Conservation (phyloP, 106 monocot species). For the Phalaenopsis aphrodite region DNA sequence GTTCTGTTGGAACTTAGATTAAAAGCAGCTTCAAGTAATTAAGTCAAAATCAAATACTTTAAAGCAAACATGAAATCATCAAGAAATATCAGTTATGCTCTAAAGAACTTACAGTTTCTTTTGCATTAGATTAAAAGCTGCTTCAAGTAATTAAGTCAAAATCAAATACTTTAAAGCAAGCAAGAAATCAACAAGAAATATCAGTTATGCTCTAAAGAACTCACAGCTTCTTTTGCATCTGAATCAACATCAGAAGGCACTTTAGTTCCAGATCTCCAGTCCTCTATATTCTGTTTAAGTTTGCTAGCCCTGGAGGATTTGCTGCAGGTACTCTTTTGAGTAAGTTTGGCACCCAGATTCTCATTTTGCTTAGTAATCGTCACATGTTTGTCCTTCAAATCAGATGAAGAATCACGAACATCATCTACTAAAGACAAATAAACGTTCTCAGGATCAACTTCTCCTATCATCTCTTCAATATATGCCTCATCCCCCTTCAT, state of each 20-base stretch:
- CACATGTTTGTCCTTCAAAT: not conserved
- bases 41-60: not conserved
- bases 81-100: not conserved
- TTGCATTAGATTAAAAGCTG: not conserved
- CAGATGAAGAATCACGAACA: constrained; percentile 1
- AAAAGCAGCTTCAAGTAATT: not conserved
- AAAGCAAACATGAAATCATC: not conserved
- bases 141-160: not conserved
- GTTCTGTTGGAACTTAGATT: not conserved
- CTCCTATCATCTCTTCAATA: not conserved
- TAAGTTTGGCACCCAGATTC: not conserved
- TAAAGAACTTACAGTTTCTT: not conserved
- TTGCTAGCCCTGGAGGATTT: not conserved
- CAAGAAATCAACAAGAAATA: not conserved
- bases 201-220: not conserved
- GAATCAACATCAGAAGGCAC: not conserved
- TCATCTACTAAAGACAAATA: constrained; percentile 5
- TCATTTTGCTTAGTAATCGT: constrained; percentile 3
- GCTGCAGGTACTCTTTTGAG: not conserved
- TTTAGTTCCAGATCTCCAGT: not conserved
- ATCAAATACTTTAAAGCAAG: not conserved
- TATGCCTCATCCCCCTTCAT: constrained; percentile 3
- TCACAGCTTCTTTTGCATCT: not conserved
- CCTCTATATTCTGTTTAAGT: not conserved
- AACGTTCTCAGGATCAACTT: not conserved